These are phyloP conservation scores for Grifola frondosa DNA, from an alignment of 1,284 basidiomycete species.

Conservation along the genomic window DNA sequence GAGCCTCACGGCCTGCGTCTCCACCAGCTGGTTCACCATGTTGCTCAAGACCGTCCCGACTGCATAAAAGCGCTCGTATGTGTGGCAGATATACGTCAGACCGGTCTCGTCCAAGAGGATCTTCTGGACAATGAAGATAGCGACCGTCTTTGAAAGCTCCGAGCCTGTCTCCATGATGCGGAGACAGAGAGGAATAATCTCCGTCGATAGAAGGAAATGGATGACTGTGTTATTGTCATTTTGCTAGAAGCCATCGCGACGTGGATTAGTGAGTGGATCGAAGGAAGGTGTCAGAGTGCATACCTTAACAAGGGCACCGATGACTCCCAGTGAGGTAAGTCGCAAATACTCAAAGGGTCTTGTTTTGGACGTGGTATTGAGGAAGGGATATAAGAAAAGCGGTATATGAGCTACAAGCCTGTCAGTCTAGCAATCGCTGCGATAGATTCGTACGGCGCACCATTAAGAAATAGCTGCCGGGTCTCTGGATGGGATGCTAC, in stretches of 20 bases:
- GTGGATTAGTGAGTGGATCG: not conserved
- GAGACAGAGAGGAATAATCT: constrained; percentile 98
- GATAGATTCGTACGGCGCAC: constrained; percentile 39
- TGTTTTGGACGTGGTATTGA: constrained; percentile 99
- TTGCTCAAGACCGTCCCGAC: constrained; percentile 98
- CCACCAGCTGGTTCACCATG: constrained; percentile 97
- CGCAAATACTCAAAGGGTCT: constrained; percentile 98
- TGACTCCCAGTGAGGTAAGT: constrained; percentile 96
- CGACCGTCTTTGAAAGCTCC: constrained; percentile 98
- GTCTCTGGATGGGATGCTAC: constrained; percentile 96
- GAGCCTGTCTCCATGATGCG: constrained; percentile 99
- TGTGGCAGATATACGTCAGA: constrained; percentile 98
- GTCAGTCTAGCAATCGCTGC: constrained; percentile 7
- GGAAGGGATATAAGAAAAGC: constrained; percentile 97
- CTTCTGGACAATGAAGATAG: constrained; percentile 99
- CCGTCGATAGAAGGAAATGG: constrained; percentile 97
- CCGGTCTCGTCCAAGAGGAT: constrained; percentile 98
- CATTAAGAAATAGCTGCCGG: constrained; percentile 88
- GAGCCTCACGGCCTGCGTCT: constrained; percentile 94
- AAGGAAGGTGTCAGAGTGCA: constrained; percentile 11
- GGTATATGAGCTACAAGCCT: constrained; percentile 87
- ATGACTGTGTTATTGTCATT: constrained; percentile 99
- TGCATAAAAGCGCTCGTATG: constrained; percentile 98
- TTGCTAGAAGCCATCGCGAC: constrained; percentile 55
- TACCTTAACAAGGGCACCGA: constrained; percentile 97